Evolutionary conservation across 176 grass and related monocot genomes (phyloP), one percentile per base, ranked within the genome.

Genomic region (Triticum monococcum): DNA sequence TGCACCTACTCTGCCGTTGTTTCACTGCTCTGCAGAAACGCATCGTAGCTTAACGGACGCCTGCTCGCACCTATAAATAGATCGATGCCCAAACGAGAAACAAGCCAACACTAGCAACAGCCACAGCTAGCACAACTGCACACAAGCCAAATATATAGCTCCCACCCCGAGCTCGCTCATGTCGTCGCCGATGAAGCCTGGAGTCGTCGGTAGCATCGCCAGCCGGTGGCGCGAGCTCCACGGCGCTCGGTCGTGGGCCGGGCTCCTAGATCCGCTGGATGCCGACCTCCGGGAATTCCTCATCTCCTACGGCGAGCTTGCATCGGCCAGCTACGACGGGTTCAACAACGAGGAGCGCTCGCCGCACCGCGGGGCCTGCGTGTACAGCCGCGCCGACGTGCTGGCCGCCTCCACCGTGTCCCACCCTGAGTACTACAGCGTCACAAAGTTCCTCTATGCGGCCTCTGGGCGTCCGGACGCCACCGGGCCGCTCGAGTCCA

Each of bases 381-480:
- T 83, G 52, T 93, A 67, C 78, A 80, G 90, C 7, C 59, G 41
- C 70, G 8, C 2, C 31, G 24, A 89, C 63, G 40, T 98, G 14
- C 87, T 98, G 10, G 12, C 83, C 9, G 48, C 32, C 85, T 36
- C 62, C 10, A 22, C 12, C 28, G 72, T 79, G 13, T 57, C 88
- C 71, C 36, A 79, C 62, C 81, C 79, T 3, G 69, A 60, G n/a
- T 60, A 37, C 86, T 95, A 98, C 81, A 3, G 10, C 3, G 65
- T 98, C 77, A 98, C 96, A 18, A 88, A 83, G 73, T 95, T 87
- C 80, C 0, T 98, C 22, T 95, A 98, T 68, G 96, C 96, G 20
- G 89, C 93, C 8, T 95, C 91, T 3, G 17, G 7, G 2, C 17
- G 56, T 3, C 56, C 59, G 22, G 59, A 8, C 8, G 22, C 59